These are phyloP conservation scores for Fusarium floridanum DNA, from an alignment of 2,329 filamentous ascomycete genomes.

Conservation along the genomic window DNA sequence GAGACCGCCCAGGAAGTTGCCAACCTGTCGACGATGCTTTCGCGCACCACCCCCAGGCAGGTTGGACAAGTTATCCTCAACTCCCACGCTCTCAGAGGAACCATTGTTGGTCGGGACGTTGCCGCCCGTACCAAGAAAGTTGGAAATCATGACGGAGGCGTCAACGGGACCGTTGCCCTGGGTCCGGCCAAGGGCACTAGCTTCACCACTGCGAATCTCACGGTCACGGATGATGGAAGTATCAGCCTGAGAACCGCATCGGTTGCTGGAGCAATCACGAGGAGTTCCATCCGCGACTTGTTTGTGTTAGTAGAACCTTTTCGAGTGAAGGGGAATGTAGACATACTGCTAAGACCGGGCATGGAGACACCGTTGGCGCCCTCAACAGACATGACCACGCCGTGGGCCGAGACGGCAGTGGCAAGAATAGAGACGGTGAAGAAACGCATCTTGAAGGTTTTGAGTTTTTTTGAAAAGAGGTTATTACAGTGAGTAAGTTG, in stretches of 20 bases:
- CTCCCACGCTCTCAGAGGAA: slow-evolving; percentile 54
- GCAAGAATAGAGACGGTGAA: slow-evolving; percentile 51
- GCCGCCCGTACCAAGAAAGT: slow-evolving; percentile 67
- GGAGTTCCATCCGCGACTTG: slow-evolving; percentile 75
- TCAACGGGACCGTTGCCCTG: slow-evolving; percentile 70
- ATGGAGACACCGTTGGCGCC: slow-evolving; percentile 73
- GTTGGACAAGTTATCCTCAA: slow-evolving; percentile 58
- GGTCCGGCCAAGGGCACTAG: slow-evolving; percentile 74
- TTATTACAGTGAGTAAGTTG: not conserved
- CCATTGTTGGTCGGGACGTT: slow-evolving; percentile 54
- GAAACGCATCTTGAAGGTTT: slow-evolving; percentile 47
- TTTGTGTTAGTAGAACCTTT: not conserved
- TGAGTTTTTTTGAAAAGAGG: not conserved
- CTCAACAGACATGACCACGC: slow-evolving; percentile 66
- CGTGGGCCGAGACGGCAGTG: slow-evolving; percentile 68
- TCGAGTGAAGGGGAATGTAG: not conserved
- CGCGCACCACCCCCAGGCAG: slow-evolving; percentile 20
- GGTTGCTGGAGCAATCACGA: slow-evolving; percentile 72
- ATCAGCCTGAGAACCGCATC: slow-evolving; percentile 75
- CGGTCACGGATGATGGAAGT: slow-evolving; percentile 76
- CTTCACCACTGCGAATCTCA: slow-evolving; percentile 66
- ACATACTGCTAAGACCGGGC: slow-evolving; percentile 64
- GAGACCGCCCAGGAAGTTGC: slow-evolving; percentile 37
- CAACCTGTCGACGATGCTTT: slow-evolving; percentile 47
- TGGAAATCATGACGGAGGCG: slow-evolving; percentile 67